Evolutionary conservation across 2,329 filamentous ascomycete genomes (phyloP).

Genomic region (Cephalotrichum gorgonifer): DNA sequence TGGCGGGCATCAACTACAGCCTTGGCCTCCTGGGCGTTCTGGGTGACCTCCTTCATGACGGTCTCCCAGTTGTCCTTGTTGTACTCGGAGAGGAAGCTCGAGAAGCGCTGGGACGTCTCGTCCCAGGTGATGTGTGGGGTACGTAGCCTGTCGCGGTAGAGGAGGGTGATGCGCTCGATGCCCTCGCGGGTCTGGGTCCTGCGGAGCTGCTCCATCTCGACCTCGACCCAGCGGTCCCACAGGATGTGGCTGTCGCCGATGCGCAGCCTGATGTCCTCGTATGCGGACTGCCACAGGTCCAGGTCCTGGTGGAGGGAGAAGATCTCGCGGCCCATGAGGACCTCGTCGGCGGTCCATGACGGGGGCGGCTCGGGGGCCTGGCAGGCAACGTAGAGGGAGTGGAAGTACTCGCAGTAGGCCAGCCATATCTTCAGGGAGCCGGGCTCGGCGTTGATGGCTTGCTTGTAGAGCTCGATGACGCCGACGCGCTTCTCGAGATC

Average conservation of each 20-base stretch:
- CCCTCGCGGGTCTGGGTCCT: constrained; percentile 42
- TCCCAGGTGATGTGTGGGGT: constrained; percentile 69
- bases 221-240: constrained; percentile 69
- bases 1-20: constrained; percentile 51
- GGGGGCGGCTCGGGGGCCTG: constrained; percentile 1
- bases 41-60: constrained; percentile 59
- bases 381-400: constrained; percentile 47
- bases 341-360: constrained; percentile 55
- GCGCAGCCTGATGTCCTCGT: constrained; percentile 62
- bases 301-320: constrained; percentile 60
- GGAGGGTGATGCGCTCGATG: constrained; percentile 54
- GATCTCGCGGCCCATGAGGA: constrained; percentile 56
- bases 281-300: constrained; percentile 61
- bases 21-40: constrained; percentile 53
- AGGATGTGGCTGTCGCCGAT: constrained; percentile 67
- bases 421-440: constrained; percentile 67
- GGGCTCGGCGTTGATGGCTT: constrained; percentile 60
- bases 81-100: constrained; percentile 62
- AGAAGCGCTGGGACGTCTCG: constrained; percentile 64
- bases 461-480: constrained; percentile 62
- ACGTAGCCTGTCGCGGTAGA: constrained; percentile 60
- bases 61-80: constrained; percentile 62
- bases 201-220: constrained; percentile 58
- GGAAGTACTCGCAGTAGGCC: constrained; percentile 69
- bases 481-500: constrained; percentile 58